phyloP scores from a whole-genome alignment of 257 asterid species.

The Capsicum chinense region DNA sequence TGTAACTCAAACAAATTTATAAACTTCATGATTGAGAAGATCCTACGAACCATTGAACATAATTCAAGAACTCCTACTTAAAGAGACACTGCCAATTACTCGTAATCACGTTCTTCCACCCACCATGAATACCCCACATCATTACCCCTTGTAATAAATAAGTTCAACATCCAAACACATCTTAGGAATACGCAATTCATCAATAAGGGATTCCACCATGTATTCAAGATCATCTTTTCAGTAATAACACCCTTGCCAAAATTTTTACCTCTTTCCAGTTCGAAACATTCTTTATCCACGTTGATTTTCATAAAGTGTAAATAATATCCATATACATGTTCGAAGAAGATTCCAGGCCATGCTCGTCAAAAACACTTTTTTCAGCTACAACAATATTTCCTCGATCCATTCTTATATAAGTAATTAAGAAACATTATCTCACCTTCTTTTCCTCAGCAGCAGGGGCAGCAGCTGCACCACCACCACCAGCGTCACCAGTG shows the following conservation, averaged over 20 bases:
- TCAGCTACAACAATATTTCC: neutral
- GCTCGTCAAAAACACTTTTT: neutral
- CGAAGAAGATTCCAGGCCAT: neutral
- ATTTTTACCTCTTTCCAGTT: neutral
- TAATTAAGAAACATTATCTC: neutral
- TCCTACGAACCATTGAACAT: neutral
- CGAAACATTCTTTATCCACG: neutral
- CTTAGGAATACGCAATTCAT: neutral
- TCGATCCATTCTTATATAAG: neutral
- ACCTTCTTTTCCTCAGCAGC: slow-evolving; percentile 64
- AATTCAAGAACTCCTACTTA: neutral
- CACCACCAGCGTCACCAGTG: slow-evolving; percentile 46
- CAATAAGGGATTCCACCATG: neutral
- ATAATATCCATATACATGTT: neutral
- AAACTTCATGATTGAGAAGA: neutral
- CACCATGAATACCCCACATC: neutral
- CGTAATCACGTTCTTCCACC: neutral
- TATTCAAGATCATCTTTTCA: neutral
- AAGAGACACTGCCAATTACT: too few species aligned
- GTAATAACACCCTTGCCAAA: neutral
- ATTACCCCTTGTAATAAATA: neutral
- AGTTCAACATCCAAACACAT: neutral
- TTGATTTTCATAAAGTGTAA: neutral
- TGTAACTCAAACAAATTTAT: neutral
- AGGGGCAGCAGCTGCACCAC: slow-evolving; percentile 62